phyloP scores from a whole-genome alignment of 1,139 yeast species.

The Sugiyamaella castrensis region DNA sequence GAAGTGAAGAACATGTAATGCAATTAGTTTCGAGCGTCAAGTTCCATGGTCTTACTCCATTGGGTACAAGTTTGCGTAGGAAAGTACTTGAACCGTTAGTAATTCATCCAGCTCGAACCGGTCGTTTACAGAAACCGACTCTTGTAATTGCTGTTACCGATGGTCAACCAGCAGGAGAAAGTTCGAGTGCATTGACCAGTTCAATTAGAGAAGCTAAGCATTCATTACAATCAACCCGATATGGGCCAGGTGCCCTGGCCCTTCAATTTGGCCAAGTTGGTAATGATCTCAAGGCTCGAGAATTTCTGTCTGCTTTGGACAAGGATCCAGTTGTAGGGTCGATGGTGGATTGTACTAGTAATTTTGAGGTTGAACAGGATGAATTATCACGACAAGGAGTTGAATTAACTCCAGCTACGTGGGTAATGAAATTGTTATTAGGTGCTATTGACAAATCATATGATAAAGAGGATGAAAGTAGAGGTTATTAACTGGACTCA shows the following conservation, averaged over 20 bases:
- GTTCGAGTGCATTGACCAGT: slow-evolving; percentile 27
- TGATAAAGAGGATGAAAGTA: slow-evolving; percentile 33
- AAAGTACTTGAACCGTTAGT: slow-evolving; percentile 37
- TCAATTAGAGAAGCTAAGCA: slow-evolving; percentile 34
- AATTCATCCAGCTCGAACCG: slow-evolving; percentile 30
- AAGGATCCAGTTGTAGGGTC: slow-evolving; percentile 34
- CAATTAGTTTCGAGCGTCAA: slow-evolving; percentile 29
- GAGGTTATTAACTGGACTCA: too few species aligned
- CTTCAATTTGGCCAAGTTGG: slow-evolving; percentile 40
- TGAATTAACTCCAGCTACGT: slow-evolving; percentile 34
- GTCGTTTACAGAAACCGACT: slow-evolving; percentile 34
- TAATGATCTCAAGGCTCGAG: slow-evolving; percentile 35
- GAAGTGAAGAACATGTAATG: slow-evolving; percentile 31
- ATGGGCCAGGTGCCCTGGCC: slow-evolving; percentile 36
- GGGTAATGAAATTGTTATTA: slow-evolving; percentile 36
- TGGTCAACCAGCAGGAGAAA: slow-evolving; percentile 39
- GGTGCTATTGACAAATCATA: slow-evolving; percentile 36
- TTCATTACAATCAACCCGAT: slow-evolving; percentile 26
- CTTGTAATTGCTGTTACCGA: slow-evolving; percentile 36
- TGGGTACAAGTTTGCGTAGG: slow-evolving; percentile 31
- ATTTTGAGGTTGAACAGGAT: slow-evolving; percentile 38
- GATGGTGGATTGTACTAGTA: slow-evolving; percentile 37
- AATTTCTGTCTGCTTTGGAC: slow-evolving; percentile 34
- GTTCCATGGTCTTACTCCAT: slow-evolving; percentile 37
- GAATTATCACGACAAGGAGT: slow-evolving; percentile 37